Conservation (phyloP, 192 early-diverging fungal genomes). For the Gaertneriomyces sp. region DNA sequence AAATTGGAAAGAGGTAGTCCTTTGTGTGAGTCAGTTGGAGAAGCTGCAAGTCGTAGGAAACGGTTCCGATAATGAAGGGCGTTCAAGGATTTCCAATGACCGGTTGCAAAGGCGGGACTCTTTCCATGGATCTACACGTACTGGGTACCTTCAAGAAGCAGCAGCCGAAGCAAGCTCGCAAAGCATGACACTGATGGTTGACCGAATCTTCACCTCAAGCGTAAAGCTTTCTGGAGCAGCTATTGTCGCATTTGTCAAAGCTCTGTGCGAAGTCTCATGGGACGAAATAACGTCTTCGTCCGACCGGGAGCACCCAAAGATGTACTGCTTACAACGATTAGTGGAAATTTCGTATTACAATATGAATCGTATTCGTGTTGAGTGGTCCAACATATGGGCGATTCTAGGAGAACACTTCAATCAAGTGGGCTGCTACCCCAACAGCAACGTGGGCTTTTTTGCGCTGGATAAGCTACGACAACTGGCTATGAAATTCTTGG, state of each 20-base stretch:
- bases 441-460: conserved; percentile 84
- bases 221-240: conserved; percentile 73
- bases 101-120: conserved; percentile 28
- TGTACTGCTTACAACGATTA: conserved; percentile 85
- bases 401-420: conserved; percentile 76
- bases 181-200: conserved; percentile 73
- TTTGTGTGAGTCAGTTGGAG: conserved; percentile 84
- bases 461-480: conserved; percentile 92
- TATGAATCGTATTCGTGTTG: conserved; percentile 94
- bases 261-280: conserved; percentile 84
- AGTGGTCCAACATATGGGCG: conserved; percentile 92
- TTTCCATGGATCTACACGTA: conserved; percentile 4
- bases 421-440: conserved; percentile 79
- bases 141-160: conserved; percentile 46
- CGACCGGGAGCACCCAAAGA: conserved; percentile 45
- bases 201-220: conserved; percentile 78
- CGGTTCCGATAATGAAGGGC: conserved; percentile 10
- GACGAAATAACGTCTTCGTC: conserved; percentile 73
- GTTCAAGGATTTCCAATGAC: conserved; percentile 10
- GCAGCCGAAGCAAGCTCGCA: conserved; percentile 55
- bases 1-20: conserved; percentile 82
- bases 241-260: conserved; percentile 87
- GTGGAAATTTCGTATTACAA: conserved; percentile 98
- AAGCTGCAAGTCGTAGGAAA: conserved; percentile 64
- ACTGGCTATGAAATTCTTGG: conserved; percentile 92